Conservation (phyloP, 2,329 filamentous ascomycete genomes). For the Fusarium ambrosium region DNA sequence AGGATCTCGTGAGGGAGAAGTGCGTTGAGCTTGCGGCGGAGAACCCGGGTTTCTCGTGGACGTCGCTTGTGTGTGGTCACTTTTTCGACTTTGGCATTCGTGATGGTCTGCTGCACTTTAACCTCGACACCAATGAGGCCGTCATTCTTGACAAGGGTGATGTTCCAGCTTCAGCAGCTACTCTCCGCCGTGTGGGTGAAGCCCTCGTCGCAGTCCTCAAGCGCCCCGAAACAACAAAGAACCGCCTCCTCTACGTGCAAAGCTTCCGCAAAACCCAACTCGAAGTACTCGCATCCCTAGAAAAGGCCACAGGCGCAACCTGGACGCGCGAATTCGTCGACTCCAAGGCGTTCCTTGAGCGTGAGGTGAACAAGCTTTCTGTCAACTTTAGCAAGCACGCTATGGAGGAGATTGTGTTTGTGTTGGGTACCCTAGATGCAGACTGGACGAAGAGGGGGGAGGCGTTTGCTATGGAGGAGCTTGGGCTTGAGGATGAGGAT, state of each 20-base stretch:
- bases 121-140: slow-evolving; percentile 58
- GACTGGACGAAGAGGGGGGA: slow-evolving; percentile 61
- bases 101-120: slow-evolving; percentile 56
- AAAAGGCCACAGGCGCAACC: slow-evolving; percentile 62
- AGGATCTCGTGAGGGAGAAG: slow-evolving; percentile 49
- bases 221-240: slow-evolving; percentile 65
- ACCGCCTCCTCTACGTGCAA: slow-evolving; percentile 62
- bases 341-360: slow-evolving; percentile 56
- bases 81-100: slow-evolving; percentile 65
- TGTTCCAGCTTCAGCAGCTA: slow-evolving; percentile 62
- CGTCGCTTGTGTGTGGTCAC: slow-evolving; percentile 58
- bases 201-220: slow-evolving; percentile 64
- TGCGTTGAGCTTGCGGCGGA: slow-evolving; percentile 49
- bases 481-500: slow-evolving; percentile 62
- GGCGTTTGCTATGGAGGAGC: slow-evolving; percentile 62
- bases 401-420: slow-evolving; percentile 64
- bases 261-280: slow-evolving; percentile 63
- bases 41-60: slow-evolving; percentile 65
- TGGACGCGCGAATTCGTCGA: slow-evolving; percentile 52
- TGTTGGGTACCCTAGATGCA: slow-evolving; percentile 61
- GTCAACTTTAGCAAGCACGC: slow-evolving; percentile 53
- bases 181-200: slow-evolving; percentile 62
- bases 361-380: slow-evolving; percentile 54
- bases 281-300: slow-evolving; percentile 61
- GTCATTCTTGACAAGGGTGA: slow-evolving; percentile 67